Evolutionary conservation across 2,329 filamentous ascomycete species (phyloP).

Genomic region (Arthrobotrys iridis): DNA sequence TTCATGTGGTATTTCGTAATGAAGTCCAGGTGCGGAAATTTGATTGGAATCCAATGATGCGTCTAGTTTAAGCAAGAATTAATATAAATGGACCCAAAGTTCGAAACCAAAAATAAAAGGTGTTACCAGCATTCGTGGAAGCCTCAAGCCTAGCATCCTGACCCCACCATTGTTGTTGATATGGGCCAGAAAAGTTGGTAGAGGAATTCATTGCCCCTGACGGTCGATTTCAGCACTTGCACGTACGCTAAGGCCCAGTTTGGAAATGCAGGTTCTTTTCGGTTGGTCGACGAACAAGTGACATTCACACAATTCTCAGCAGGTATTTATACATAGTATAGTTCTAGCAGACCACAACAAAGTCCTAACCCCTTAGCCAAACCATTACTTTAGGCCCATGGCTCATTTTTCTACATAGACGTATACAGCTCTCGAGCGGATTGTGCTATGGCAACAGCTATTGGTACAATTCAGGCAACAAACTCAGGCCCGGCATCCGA

Average conservation of each 20-base stretch:
- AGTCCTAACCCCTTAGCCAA: constrained; percentile 5
- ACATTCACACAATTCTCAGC: constrained; percentile 1
- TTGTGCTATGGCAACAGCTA: constrained; percentile 15
- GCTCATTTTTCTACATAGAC: constrained; percentile 4
- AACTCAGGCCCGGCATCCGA: constrained; percentile 10
- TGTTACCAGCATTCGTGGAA: neutral
- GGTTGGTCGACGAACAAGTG: constrained; percentile 9
- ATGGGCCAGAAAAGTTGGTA: neutral
- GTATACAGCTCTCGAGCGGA: constrained; percentile 1
- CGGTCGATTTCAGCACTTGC: neutral
- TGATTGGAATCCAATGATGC: neutral
- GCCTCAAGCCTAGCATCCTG: neutral
- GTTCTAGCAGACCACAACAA: neutral
- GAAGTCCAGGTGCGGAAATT: neutral
- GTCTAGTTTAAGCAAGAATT: neutral
- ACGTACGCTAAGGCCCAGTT: constrained; percentile 4
- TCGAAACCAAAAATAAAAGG: neutral
- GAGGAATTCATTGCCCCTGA: constrained; percentile 13
- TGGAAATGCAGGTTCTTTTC: neutral
- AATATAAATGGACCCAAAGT: neutral
- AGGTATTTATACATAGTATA: constrained; percentile 15
- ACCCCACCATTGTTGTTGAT: neutral
- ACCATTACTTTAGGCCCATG: constrained; percentile 8
- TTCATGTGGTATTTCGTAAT: constrained; percentile 6
- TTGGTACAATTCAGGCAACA: constrained; percentile 1